Base-by-base conservation (phyloP, 164 flowering plant genomes). In the grape (Vitis vinifera) region DNA sequence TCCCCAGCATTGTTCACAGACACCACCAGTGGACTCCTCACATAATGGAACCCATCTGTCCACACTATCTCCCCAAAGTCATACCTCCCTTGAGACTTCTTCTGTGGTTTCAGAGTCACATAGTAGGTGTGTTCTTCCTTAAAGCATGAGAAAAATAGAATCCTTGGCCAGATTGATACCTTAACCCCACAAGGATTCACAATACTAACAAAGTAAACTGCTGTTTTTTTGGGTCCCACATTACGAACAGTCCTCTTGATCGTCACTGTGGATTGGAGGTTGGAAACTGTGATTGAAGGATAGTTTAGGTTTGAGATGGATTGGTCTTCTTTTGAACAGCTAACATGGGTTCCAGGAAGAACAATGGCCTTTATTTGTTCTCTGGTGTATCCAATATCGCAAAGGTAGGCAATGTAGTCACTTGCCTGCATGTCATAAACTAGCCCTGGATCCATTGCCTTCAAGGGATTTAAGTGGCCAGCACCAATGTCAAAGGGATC, bases 371-470 rank as follows among this genome's bases (percentile, higher is more conserved):
- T 59, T 29, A 88, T 87, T 61, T 86, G 83, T 0, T 55, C 59
- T 11, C 81, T 66, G 16, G 80, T 78, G 82, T 85, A 87, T 67
- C 90, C 91, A 6, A 73, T 76, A 77, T 71, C 85, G 80, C 96
- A 89, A 9, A 91, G 86, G 70, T 80, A 84, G 64, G 73, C 30
- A 47, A 86, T 56, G 70, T 89, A 85, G 69, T 91, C 96, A 9
- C 27, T 16, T 4, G 84, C 61, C 61, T 79, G 76, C 79, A 76
- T 75, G 79, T 88, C 91, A 30, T 88, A 91, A 6, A 91, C 73
- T 2, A 91, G 85, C 1, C 96, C 93, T 6, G 93, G 96, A 73
- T 91, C 85, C 66, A 91, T 66, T 13, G 93, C 93, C 59, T 69
- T 79, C n/a, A 79, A 3, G 31, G 96, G 96, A 68, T 87, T 78